phyloP scores from a whole-genome alignment of 2,329 filamentous ascomycete genomes.

The Fusarium nematophilum region DNA sequence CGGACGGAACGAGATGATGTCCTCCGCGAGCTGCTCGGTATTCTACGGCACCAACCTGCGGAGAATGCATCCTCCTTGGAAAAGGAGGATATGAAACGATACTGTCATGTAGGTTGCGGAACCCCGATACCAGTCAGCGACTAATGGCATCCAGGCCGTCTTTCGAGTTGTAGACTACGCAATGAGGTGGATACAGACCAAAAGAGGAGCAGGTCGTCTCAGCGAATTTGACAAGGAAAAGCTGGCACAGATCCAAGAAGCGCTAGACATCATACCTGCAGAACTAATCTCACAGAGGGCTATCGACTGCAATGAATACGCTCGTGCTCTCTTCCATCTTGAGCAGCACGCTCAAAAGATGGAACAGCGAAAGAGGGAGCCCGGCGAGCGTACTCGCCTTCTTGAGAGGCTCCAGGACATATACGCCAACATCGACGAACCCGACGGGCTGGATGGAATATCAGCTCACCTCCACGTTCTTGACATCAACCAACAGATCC shows the following conservation, averaged over 20 bases:
- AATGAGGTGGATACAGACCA: slow-evolving; percentile 88
- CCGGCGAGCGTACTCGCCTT: slow-evolving; percentile 70
- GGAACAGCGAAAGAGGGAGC: slow-evolving; percentile 57
- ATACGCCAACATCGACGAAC: slow-evolving; percentile 97
- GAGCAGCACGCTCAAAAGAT: slow-evolving; percentile 82
- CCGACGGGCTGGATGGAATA: slow-evolving; percentile 94
- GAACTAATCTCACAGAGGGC: slow-evolving; percentile 83
- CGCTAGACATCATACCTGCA: slow-evolving; percentile 73
- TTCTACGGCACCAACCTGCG: slow-evolving; percentile 72
- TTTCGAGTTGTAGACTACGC: slow-evolving; percentile 93
- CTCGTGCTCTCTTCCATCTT: slow-evolving; percentile 91
- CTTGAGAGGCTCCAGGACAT: slow-evolving; percentile 89
- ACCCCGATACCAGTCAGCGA: background rate
- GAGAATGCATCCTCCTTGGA: slow-evolving; percentile 67
- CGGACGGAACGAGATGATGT: slow-evolving; percentile 73
- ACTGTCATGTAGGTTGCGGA: slow-evolving; percentile 78
- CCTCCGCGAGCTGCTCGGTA: slow-evolving; percentile 76
- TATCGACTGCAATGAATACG: slow-evolving; percentile 93
- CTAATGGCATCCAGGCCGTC: slow-evolving; percentile 70
- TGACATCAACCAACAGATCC: slow-evolving; percentile 92
- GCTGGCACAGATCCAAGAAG: slow-evolving; percentile 60
- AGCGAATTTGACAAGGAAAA: slow-evolving; percentile 59
- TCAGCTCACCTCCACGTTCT: slow-evolving; percentile 86
- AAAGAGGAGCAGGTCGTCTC: slow-evolving; percentile 53
- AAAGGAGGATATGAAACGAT: slow-evolving; percentile 82